Conservation (phyloP, 2,329 filamentous ascomycete species). For the Lecanicillium sp. region DNA sequence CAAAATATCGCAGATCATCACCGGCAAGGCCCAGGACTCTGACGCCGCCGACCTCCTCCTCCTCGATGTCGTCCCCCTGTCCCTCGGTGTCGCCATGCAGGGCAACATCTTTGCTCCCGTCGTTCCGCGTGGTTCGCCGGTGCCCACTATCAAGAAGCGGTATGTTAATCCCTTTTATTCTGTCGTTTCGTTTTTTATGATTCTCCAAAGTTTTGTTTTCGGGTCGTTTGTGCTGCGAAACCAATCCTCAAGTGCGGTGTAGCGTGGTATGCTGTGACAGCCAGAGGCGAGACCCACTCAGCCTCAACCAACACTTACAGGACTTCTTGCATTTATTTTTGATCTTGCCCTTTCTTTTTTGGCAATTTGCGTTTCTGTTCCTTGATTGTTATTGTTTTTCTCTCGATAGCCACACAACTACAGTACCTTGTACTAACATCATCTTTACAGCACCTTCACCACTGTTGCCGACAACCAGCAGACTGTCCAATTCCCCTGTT, state of each 20-base stretch:
- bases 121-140: conserved; percentile 70
- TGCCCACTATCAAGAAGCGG: conserved; percentile 75
- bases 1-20: no score
- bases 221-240: no score
- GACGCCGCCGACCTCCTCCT: conserved; percentile 93
- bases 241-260: no score
- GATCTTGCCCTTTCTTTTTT: no score
- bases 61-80: conserved; percentile 92
- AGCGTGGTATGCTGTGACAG: no score
- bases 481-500: conserved; percentile 87
- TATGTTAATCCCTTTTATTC: not conserved
- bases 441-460: conserved; percentile 61
- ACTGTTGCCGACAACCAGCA: conserved; percentile 74
- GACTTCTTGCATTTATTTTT: no score
- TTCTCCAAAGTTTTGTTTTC: not conserved
- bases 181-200: not conserved
- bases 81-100: conserved; percentile 98
- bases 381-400: no score
- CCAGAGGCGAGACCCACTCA: no score
- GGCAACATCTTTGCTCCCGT: conserved; percentile 98
- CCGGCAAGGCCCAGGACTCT: conserved; percentile 92
- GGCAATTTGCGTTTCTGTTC: no score
- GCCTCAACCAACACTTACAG: no score
- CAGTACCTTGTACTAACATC: no score
- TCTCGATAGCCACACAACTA: no score